Evolutionary conservation across 495 filamentous ascomycete species (phyloP), one percentile per base, ranked within the genome.

Genomic region (Terfezia claveryi): DNA sequence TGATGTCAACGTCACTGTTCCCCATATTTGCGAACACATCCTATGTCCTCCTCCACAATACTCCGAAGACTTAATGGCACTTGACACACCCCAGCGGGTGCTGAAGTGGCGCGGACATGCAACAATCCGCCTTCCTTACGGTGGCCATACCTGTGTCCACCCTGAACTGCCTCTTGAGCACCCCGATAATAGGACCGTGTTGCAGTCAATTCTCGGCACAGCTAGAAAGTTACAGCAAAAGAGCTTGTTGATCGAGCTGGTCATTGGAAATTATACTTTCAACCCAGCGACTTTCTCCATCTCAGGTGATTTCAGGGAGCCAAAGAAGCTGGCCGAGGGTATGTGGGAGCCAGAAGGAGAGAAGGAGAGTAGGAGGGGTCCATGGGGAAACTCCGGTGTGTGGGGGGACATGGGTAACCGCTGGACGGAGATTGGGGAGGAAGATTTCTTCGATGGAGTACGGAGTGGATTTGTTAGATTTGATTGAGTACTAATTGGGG

Each of bases 301-400:
- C n/a, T 73, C 76, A 44, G 74, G 73, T 12, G 67, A 74, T 50
- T 71, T 75, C 53, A 58, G 66, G 11, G 56, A 69, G 1, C 65
- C 68, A 14, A 64, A 71, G 52, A 54, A 71, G 32, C 51, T 56
- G 4, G 71, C 69, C 2, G 62, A 60, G 16, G 71, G 66, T 8
- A 23, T 55, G 20, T 76, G 74, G 73, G 68, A 66, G 8, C 49
- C 59, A 20, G 41, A 46, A 9, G 54, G 64, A 12, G 56, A 62
- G 59, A 54, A 56, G 37, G 50, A 59, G 1, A 70, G 66, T 37
- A 67, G 67, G 11, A 75, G 75, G 56, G 74, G 74, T 0, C 74
- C 74, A 0, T 76, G 75, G 53, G 74, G 74, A n/a, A 64, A 64
- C 49, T 74, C 71, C 8, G 74, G 74, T 0, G 61, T 73, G 20